These are phyloP conservation scores for Dictyostelium discoideum DNA, from an alignment of 78 protist genomes.

Conservation along the genomic window DNA sequence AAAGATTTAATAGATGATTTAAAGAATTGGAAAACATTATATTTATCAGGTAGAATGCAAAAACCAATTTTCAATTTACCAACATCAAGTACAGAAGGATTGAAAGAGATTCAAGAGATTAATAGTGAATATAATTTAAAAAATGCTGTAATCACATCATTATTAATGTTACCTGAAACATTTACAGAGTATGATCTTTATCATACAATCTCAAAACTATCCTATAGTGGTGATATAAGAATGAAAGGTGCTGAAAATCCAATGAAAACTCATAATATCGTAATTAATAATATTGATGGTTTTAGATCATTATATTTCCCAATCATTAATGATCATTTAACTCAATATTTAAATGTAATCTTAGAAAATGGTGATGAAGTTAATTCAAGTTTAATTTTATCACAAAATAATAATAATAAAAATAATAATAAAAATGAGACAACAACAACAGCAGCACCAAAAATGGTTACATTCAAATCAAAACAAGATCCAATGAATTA, in stretches of 20 bases:
- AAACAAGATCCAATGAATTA: not conserved
- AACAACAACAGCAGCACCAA: not conserved
- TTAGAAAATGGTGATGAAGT: not conserved
- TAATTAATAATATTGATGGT: slow-evolving; percentile 22
- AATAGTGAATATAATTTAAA: not conserved
- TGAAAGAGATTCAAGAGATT: not conserved
- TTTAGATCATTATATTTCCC: slow-evolving; percentile 40
- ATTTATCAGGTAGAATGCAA: slow-evolving; percentile 69
- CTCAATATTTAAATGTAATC: not conserved
- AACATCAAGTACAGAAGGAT: not conserved
- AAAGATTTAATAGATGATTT: slow-evolving; percentile 43
- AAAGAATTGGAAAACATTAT: slow-evolving; percentile 46
- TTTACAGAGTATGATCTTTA: slow-evolving; percentile 41
- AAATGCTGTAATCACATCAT: slow-evolving; percentile 1
- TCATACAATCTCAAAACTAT: slow-evolving; percentile 32
- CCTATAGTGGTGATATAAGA: slow-evolving; percentile 69
- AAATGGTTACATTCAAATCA: not conserved
- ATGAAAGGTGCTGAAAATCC: slow-evolving; percentile 73
- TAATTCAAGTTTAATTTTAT: not conserved
- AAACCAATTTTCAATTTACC: slow-evolving; percentile 47
- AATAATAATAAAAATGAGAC: not conserved
- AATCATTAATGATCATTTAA: not conserved
- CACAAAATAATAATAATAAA: no score
- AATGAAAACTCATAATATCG: slow-evolving; percentile 40
- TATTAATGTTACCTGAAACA: slow-evolving; percentile 9